Evolutionary conservation across 768 basidiomycete genomes (phyloP), one percentile per base, ranked within the genome.

Genomic region (Serendipita sp.): DNA sequence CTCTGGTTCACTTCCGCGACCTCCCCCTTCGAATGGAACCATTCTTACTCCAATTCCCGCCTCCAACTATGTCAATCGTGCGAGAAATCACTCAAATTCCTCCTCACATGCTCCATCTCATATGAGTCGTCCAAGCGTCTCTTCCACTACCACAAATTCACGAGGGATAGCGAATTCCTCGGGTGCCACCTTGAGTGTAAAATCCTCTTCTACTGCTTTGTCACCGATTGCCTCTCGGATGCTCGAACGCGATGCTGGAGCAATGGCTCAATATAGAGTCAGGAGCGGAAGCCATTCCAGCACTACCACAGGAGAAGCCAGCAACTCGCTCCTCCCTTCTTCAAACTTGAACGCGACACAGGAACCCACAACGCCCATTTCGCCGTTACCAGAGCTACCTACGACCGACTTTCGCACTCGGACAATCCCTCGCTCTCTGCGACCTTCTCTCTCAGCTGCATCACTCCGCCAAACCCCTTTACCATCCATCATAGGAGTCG

Each of bases 251-350:
- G 90, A 92, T 71, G 89, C 89, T 18, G 87, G 86, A 71, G 91
- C 90, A 43, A 88, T 87, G 78, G 88, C 90, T 72, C 88, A 90
- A 69, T 92, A 90, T 71, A 81, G 90, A 64, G 88, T 87, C 75
- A 81, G 90, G 64, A 91, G 88, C 70, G 89, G 87, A 60, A 69
- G 69, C 44, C 52, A 67, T 48, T 64, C 66, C 44, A 58, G 65
- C 43, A 43, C 67, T 13, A 45, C 27, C 43, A 15, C 65, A 1
- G 29, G 29, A 34, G 55, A 60, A 34, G 34, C 29, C 29, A 60
- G 10, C 18, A 10, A 10, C 23, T 50, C 48, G 6, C 36, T 33
- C 3, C 18, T 37, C 16, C 55, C 55, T 10, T 34, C 55, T 60
- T 60, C 55, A 60, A 34, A 23, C 33, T 23, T 31, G 34, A n/a